Conservation (phyloP, 2,329 filamentous ascomycete genomes). For the Thelonectria rubi region DNA sequence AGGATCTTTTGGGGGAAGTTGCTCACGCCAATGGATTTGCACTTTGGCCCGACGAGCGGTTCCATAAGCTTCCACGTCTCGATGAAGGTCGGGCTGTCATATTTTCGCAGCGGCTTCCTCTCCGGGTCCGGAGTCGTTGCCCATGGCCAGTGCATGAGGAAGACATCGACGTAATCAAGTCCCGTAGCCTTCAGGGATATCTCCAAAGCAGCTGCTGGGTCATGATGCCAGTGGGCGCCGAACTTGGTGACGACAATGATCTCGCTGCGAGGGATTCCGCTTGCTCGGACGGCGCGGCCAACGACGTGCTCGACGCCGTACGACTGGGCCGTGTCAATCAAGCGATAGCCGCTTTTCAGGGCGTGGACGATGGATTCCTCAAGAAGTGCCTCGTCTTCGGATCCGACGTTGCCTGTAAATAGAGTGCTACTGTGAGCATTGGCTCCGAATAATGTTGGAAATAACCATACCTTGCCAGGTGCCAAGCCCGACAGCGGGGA, state of each 20-base stretch:
- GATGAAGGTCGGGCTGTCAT: slow-evolving; percentile 40
- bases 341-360: slow-evolving; percentile 44
- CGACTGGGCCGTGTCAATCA: slow-evolving; percentile 43
- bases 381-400: slow-evolving; percentile 9
- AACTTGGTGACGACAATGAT: slow-evolving; percentile 48
- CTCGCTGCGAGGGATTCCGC: slow-evolving; percentile 46
- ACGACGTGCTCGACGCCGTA: slow-evolving; percentile 44
- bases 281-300: slow-evolving; percentile 45
- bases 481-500: slow-evolving; percentile 16
- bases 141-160: slow-evolving; percentile 45
- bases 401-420: slow-evolving; percentile 5
- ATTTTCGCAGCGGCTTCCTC: slow-evolving; percentile 29
- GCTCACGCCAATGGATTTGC: slow-evolving; percentile 18
- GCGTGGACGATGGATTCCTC: slow-evolving; percentile 40
- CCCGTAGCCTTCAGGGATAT: slow-evolving; percentile 41
- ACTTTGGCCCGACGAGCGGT: slow-evolving; percentile 10
- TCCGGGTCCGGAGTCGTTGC: slow-evolving; percentile 38
- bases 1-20: slow-evolving; percentile 20
- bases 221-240: slow-evolving; percentile 43
- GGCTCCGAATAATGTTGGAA: neutral
- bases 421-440: neutral
- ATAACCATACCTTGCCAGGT: slow-evolving; percentile 13
- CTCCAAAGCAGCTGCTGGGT: slow-evolving; percentile 41
- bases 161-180: slow-evolving; percentile 47
- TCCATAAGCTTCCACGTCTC: slow-evolving; percentile 31